phyloP scores from a whole-genome alignment of 148 eudicot genomes.

The Heliamphora exappendiculata region DNA sequence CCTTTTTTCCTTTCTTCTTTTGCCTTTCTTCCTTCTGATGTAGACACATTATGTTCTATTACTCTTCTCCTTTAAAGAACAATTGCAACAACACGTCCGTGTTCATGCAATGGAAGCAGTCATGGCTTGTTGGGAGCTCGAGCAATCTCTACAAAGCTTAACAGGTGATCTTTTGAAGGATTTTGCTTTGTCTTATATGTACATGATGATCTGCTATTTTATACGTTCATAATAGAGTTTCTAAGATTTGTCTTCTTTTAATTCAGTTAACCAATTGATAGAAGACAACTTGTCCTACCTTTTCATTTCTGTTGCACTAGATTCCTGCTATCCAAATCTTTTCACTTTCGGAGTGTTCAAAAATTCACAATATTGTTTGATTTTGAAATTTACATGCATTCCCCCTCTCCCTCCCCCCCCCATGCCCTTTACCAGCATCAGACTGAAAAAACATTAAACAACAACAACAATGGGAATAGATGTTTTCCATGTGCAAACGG shows the following conservation, averaged over 20 bases:
- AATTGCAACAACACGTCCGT: slow-evolving; percentile 91
- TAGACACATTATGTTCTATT: slow-evolving; percentile 87
- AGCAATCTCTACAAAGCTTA: slow-evolving; percentile 91
- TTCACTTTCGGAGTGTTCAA: not conserved
- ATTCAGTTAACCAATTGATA: not conserved
- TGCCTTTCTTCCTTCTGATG: slow-evolving; percentile 12
- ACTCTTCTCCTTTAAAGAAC: slow-evolving; percentile 89
- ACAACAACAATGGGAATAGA: not conserved
- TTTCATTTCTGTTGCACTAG: not conserved
- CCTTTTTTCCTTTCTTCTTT: not conserved
- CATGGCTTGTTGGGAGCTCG: slow-evolving; percentile 99
- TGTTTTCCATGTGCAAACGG: not conserved
- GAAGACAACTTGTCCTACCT: not conserved
- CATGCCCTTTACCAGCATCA: not conserved
- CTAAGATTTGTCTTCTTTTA: not conserved
- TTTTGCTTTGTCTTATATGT: not conserved
- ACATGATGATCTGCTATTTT: too few species aligned
- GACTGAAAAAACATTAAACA: not conserved
- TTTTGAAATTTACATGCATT: too few species aligned
- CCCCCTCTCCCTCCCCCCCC: too few species aligned
- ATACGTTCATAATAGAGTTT: not conserved
- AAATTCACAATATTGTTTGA: too few species aligned
- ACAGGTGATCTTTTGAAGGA: slow-evolving; percentile 42
- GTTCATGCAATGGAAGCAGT: slow-evolving; percentile 99
- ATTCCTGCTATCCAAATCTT: not conserved